A percentile compares a stretch with the other conserved stretches of the same genome.
Conservation (phyloP, 139 green algal genomes). For the Chara braunii region DNA sequence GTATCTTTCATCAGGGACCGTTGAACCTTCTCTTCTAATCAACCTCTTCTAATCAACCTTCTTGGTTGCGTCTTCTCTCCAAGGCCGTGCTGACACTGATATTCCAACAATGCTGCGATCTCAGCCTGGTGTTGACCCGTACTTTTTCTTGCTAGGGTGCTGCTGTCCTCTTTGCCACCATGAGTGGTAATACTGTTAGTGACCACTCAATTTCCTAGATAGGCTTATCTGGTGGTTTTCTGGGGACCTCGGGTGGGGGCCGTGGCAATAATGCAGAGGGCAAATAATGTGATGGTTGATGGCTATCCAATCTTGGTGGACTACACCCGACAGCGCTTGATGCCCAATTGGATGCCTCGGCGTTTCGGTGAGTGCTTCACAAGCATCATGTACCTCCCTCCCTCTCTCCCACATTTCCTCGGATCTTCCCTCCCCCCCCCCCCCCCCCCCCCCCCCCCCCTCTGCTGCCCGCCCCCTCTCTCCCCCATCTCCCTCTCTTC, state of each 20-base stretch:
- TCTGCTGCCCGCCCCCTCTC: too few species aligned
- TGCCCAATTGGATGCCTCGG: constrained; percentile 36
- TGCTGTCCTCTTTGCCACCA: too few species aligned
- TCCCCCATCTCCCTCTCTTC: too few species aligned
- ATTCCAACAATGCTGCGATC: not conserved
- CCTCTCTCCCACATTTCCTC: too few species aligned
- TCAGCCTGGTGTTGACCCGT: not conserved
- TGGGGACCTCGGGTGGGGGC: not conserved
- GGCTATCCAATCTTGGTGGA: constrained; percentile 13
- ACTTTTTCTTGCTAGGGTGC: too few species aligned
- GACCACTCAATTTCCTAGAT: not conserved
- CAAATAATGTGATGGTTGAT: constrained; percentile 10
- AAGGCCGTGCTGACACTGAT: not conserved
- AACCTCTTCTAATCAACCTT: not conserved
- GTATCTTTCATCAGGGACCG: too few species aligned
- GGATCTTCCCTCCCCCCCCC: too few species aligned
- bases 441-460: too few species aligned
- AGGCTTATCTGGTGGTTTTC: not conserved
- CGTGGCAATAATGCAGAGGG: constrained; percentile 4
- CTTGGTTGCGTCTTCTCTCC: not conserved
- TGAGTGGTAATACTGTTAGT: not conserved
- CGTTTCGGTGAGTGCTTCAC: constrained; percentile 30
- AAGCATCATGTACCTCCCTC: too few species aligned
- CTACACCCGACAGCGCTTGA: constrained; percentile 24
- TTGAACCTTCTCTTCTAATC: not conserved